phyloP scores from a whole-genome alignment of 192 early-diverging fungal genomes.

The Ambispora gerdemannii region DNA sequence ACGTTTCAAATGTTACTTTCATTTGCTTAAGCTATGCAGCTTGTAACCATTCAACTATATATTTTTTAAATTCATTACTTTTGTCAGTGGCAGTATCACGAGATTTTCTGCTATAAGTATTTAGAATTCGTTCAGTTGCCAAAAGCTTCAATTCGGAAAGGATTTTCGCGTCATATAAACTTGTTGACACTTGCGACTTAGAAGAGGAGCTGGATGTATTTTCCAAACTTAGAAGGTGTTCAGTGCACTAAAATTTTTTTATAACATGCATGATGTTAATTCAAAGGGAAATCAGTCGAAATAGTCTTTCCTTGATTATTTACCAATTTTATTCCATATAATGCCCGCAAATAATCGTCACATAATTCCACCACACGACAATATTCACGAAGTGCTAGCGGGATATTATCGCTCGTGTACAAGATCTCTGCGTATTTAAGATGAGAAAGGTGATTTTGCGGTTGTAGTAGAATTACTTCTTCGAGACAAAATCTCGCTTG shows the following conservation, averaged over 20 bases:
- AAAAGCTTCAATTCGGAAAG: conserved; percentile 17
- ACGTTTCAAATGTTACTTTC: too few relatives aligned
- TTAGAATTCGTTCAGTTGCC: conserved; percentile 16
- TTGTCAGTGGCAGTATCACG: too few relatives aligned
- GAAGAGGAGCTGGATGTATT: neutral
- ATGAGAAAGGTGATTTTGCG: conserved; percentile 82
- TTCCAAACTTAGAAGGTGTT: conserved; percentile 16
- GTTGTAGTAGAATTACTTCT: conserved; percentile 84
- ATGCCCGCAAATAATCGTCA: conserved; percentile 77
- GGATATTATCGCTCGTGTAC: conserved; percentile 64
- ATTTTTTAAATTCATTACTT: neutral
- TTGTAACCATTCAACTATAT: neutral
- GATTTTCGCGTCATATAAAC: neutral
- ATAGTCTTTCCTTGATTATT: conserved; percentile 2
- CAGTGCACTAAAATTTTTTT: conserved; percentile 13
- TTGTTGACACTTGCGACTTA: neutral
- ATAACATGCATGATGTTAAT: neutral
- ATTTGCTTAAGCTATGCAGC: too few relatives aligned
- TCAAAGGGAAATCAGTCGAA: neutral
- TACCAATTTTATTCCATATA: conserved; percentile 84
- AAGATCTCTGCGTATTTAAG: conserved; percentile 88
- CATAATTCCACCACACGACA: conserved; percentile 85
- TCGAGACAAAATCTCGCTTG: conserved; percentile 91
- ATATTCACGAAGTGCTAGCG: conserved; percentile 81
- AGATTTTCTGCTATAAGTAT: neutral